Base-by-base conservation (phyloP, 768 basidiomycete genomes). In the Podaxis rugospora region DNA sequence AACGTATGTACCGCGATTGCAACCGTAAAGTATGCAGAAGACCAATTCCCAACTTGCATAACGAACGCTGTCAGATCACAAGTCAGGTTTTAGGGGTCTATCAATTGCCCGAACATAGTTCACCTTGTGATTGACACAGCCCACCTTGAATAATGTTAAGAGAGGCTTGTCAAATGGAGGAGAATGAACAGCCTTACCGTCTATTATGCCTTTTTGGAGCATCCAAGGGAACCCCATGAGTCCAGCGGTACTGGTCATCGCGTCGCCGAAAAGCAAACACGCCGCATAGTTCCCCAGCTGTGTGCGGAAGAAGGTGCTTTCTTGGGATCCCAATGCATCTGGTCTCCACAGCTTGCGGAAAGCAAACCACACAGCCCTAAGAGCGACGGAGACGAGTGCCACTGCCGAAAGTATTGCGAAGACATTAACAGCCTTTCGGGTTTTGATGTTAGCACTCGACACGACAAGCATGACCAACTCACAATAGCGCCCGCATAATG, bases 221-320 rank as follows among this genome's bases (percentile, higher is more conserved):
- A 82, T 53, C 84, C 87, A 89, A 32, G 71, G 66, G 52, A 86
- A 64, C 36, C 80, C 78, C 52, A 90, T 76, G 7, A 87, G 69
- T 40, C 85, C 86, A 55, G 85, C 77, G 14, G 77, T 55, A 35
- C 80, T 77, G 59, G 74, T 82, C 67, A 86, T 72, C 56, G 83
- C 72, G 69, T 89, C 85, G 62, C 81, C 80, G 27, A 85, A 64
- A 62, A 90, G 75, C 59, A 92, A 75, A 66, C 83, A 88, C 40
- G 76, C 78, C n/a, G 82, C 80, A 68, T 89, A 90, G 53, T 82
- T 80, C 1, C 90, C 90, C 13, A 90, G 79, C 63, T 88, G 88
- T 5, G 88, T 88, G 59, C 81, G 79, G 71, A 91, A 89, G 71
- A 90, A 89, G 62, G 83, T 73, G 44, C 79, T 82, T 69, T 85